A percentile compares a stretch with the other conserved stretches of the same genome.
Conservation (phyloP, 1,284 basidiomycete genomes). For the Serendipita sp. region DNA sequence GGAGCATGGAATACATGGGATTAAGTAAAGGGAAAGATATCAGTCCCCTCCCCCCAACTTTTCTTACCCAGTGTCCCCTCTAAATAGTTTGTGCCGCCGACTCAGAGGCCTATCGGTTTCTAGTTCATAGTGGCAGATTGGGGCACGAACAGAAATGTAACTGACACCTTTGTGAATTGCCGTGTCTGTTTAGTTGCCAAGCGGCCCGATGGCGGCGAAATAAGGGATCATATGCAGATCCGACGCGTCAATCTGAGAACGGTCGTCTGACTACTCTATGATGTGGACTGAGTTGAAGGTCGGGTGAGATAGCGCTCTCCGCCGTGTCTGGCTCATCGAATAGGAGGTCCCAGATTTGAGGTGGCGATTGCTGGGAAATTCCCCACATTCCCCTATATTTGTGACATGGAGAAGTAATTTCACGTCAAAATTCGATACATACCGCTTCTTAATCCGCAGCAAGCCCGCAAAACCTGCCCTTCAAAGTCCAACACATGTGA, state of each 20-base stretch:
- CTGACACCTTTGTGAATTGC: constrained; percentile 14
- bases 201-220: constrained; percentile 6
- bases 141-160: neutral
- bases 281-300: no score
- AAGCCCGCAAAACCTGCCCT: no score
- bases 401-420: no score
- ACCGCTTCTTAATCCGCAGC: no score
- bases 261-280: neutral
- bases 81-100: neutral
- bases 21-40: neutral
- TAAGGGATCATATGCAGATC: constrained; percentile 13
- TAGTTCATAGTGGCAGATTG: neutral
- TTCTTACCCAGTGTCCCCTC: neutral
- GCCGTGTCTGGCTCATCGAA: no score
- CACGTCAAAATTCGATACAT: no score
- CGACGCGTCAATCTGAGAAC: neutral
- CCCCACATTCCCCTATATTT: no score
- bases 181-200: neutral
- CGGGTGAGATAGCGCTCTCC: no score
- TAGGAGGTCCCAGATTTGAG: no score
- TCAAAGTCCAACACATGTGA: no score
- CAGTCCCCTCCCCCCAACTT: neutral
- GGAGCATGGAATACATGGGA: neutral
- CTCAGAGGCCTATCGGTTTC: neutral
- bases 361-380: no score